Evolutionary conservation across 257 asterid species (phyloP).

Genomic region (Misopates orontium): DNA sequence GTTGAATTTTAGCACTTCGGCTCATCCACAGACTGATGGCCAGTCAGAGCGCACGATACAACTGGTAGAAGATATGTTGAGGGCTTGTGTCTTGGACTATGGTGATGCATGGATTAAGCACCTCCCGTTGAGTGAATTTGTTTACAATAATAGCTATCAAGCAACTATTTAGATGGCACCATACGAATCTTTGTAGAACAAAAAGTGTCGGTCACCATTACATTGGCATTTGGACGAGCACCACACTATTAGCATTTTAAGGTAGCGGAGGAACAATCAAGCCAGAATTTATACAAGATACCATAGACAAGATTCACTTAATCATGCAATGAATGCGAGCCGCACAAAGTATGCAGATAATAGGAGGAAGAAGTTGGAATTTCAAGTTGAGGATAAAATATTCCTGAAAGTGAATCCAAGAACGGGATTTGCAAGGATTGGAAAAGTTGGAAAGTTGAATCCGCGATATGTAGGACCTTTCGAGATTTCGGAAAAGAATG

Average conservation of each 20-base stretch:
- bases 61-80: neutral
- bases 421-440: neutral
- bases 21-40: neutral
- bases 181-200: neutral
- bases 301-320: neutral
- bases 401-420: neutral
- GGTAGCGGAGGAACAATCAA: too few species aligned
- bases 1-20: neutral
- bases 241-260: too few species aligned
- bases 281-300: too few species aligned
- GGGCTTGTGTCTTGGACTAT: slow-evolving; percentile 7
- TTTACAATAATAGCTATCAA: slow-evolving; percentile 13
- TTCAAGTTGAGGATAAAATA: neutral
- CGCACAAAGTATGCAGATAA: neutral
- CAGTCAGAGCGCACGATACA: slow-evolving; percentile 8
- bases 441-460: neutral
- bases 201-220: neutral
- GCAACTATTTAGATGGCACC: neutral
- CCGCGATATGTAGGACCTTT: neutral
- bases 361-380: neutral
- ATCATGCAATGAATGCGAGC: neutral
- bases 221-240: slow-evolving; percentile 1
- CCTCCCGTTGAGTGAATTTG: neutral
- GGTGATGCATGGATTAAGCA: neutral
- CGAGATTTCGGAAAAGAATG: neutral